These are phyloP conservation scores for Plasmodium yoelii DNA, from an alignment of 169 alveolate genomes.

Conservation along the genomic window DNA sequence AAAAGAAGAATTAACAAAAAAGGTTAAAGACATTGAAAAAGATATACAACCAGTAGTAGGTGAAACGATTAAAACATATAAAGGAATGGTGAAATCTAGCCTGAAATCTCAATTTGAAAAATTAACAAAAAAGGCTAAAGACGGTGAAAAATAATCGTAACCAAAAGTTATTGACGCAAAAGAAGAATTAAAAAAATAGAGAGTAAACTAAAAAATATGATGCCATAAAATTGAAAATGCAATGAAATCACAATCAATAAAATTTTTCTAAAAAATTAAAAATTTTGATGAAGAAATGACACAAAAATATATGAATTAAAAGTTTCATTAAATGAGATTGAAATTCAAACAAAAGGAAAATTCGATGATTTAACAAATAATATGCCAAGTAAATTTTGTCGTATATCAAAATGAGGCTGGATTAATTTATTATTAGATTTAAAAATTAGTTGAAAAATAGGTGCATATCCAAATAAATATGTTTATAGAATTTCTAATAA, in stretches of 20 bases:
- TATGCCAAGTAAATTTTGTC: too few relatives aligned
- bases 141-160: background rate
- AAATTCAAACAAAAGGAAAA: conserved; percentile 20
- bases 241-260: background rate
- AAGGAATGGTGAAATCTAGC: conserved; percentile 5
- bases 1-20: conserved; percentile 21
- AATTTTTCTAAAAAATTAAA: background rate
- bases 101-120: conserved; percentile 21
- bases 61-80: conserved; percentile 21
- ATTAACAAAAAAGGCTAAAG: conserved; percentile 9
- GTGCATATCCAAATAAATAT: too few relatives aligned
- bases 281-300: conserved; percentile 17
- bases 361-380: conserved; percentile 32
- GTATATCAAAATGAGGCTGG: too few relatives aligned
- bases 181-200: conserved; percentile 2
- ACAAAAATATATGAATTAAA: conserved; percentile 10
- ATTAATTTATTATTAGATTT: too few relatives aligned
- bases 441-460: too few relatives aligned
- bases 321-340: conserved; percentile 6
- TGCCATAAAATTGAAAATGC: conserved; percentile 11
- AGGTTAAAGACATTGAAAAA: conserved; percentile 12
- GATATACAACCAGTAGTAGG: conserved; percentile 19
- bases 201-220: too few relatives aligned
- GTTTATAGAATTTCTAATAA: too few relatives aligned
- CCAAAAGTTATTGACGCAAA: conserved; percentile 18